Evolutionary conservation across 2,329 filamentous ascomycete genomes (phyloP).

Genomic region (Cyphellophora attinorum): DNA sequence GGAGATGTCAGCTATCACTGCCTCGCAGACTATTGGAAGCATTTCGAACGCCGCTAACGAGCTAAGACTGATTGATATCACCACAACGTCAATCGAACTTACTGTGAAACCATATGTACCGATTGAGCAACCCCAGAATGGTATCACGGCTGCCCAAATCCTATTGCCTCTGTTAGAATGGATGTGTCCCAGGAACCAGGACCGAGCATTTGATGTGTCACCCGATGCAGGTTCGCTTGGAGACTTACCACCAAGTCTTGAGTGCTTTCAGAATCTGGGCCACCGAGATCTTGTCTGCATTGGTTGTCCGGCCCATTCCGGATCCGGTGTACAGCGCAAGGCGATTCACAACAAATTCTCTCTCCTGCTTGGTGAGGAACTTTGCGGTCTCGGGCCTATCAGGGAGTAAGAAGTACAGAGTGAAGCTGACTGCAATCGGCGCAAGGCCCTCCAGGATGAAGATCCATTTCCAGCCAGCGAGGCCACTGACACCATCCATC

Average conservation of each 20-base stretch:
- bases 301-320: background rate
- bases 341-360: constrained; percentile 9
- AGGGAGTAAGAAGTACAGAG: constrained; percentile 33
- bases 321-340: constrained; percentile 7
- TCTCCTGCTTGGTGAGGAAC: constrained; percentile 23
- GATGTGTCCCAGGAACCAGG: no score
- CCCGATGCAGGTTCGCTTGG: no score
- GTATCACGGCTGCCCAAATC: background rate
- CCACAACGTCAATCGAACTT: no score
- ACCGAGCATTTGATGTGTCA: no score
- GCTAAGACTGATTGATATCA: no score
- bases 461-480: constrained; percentile 40
- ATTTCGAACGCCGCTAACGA: no score
- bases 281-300: background rate
- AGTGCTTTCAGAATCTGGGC: constrained; percentile 40
- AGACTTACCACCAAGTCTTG: no score
- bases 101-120: constrained; percentile 32
- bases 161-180: no score
- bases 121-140: constrained; percentile 11
- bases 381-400: constrained; percentile 33
- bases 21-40: no score
- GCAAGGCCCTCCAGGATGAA: constrained; percentile 45
- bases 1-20: no score
- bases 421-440: constrained; percentile 31
- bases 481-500: constrained; percentile 31